These are phyloP conservation scores for Candida sp. DNA, from an alignment of 1,139 yeast species.

Conservation along the genomic window DNA sequence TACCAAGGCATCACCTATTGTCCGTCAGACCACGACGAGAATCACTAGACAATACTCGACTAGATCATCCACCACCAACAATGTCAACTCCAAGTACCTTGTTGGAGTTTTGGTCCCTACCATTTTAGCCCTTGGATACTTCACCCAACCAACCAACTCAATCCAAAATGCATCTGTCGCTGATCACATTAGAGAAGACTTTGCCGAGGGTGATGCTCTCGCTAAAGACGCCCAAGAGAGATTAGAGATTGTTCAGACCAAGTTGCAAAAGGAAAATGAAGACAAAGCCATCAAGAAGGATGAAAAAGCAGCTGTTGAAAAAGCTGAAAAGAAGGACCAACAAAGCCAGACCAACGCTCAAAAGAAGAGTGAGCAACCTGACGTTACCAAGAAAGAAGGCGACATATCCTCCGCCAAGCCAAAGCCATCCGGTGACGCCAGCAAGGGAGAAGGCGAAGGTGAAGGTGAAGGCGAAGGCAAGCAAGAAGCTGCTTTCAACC, in stretches of 20 bases:
- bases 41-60: conserved; percentile 12
- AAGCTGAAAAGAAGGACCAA: conserved; percentile 4
- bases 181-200: conserved; percentile 9
- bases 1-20: conserved; percentile 11
- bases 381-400: not conserved
- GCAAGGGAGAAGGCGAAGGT: too few species aligned
- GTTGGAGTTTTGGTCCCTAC: conserved; percentile 11
- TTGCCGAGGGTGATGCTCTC: conserved; percentile 9
- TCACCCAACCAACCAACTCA: conserved; percentile 2
- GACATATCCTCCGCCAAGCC: not conserved
- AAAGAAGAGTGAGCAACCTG: conserved; percentile 3
- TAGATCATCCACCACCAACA: conserved; percentile 3
- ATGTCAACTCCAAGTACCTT: conserved; percentile 5
- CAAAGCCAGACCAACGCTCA: conserved; percentile 7
- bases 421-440: not conserved
- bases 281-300: conserved; percentile 13
- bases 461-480: conserved; percentile 14
- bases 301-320: conserved; percentile 8
- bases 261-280: conserved; percentile 14
- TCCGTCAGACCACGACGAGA: conserved; percentile 11
- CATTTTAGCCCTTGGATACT: conserved; percentile 11
- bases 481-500: conserved; percentile 80
- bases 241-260: conserved; percentile 7
- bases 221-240: conserved; percentile 6
- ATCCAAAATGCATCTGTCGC: conserved; percentile 12